phyloP scores from a whole-genome alignment of 306 rosid genomes.

The Arachis hypogaea region DNA sequence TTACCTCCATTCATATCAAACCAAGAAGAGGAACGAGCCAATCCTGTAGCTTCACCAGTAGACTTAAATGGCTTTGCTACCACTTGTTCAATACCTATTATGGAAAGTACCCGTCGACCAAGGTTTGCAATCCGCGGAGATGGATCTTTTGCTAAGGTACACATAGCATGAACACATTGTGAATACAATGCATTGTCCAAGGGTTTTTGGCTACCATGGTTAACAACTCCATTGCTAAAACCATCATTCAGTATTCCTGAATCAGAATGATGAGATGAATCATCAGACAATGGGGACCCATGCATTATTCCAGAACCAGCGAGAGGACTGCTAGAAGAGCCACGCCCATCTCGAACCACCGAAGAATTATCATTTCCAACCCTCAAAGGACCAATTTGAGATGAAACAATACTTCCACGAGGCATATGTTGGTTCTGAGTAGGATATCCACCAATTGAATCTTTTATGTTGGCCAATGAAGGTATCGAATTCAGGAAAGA shows the following conservation, averaged over 20 bases:
- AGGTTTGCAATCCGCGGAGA: constrained; percentile 90
- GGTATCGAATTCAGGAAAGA: constrained; percentile 78
- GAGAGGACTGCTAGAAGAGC: constrained; percentile 91
- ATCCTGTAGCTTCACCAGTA: constrained; percentile 61
- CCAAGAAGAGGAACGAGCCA: constrained; percentile 96
- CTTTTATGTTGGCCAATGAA: constrained; percentile 71
- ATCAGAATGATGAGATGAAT: constrained; percentile 94
- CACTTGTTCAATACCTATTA: constrained; percentile 93
- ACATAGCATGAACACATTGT: constrained; percentile 88
- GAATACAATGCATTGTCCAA: constrained; percentile 77
- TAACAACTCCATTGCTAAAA: constrained; percentile 77
- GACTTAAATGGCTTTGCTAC: constrained; percentile 77
- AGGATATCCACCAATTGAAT: constrained; percentile 56
- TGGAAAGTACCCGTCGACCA: constrained; percentile 88
- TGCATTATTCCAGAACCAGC: constrained; percentile 83
- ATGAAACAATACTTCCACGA: constrained; percentile 67
- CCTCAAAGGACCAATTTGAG: constrained; percentile 91
- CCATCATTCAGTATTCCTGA: constrained; percentile 87
- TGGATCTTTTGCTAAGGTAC: constrained; percentile 92
- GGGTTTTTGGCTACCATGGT: constrained; percentile 68
- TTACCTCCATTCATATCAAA: constrained; percentile 96
- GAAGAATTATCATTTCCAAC: constrained; percentile 72
- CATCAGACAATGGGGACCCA: constrained; percentile 92
- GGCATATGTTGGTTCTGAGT: constrained; percentile 58
- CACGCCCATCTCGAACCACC: constrained; percentile 71